These are phyloP conservation scores for Rubus idaeus DNA, from an alignment of 306 rosid genomes.

Conservation along the genomic window DNA sequence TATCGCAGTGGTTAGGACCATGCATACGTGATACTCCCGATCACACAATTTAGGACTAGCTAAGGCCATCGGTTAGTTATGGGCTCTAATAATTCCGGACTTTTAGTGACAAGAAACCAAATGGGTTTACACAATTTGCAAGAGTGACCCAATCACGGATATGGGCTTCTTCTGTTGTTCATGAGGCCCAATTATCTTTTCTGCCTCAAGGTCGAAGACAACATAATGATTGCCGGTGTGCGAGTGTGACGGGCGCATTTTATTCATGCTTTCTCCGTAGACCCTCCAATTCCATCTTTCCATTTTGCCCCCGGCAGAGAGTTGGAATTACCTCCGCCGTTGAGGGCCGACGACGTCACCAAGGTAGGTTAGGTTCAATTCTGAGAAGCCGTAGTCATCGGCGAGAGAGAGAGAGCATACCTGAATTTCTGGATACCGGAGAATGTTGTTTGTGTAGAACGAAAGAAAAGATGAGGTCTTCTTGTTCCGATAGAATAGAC, in stretches of 20 bases:
- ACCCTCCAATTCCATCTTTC: neutral
- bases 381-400: slow-evolving; percentile 1
- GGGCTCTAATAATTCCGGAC: too few species aligned
- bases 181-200: neutral
- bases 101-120: too few species aligned
- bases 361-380: neutral
- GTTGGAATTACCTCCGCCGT: slow-evolving; percentile 45
- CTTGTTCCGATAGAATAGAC: slow-evolving; percentile 53
- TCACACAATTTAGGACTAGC: too few species aligned
- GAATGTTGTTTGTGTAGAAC: slow-evolving; percentile 24
- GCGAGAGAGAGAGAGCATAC: neutral
- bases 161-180: too few species aligned
- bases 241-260: neutral
- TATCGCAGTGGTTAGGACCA: too few species aligned
- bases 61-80: too few species aligned
- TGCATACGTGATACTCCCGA: too few species aligned
- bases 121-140: too few species aligned
- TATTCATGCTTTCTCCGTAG: neutral
- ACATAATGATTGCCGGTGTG: neutral
- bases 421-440: slow-evolving; percentile 16
- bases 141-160: too few species aligned
- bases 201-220: neutral
- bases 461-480: slow-evolving; percentile 50
- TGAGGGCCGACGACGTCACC: slow-evolving; percentile 27
- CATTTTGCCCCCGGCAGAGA: slow-evolving; percentile 32